Conservation (phyloP, 2,329 filamentous ascomycete genomes). For the Hypoxylon sp. region DNA sequence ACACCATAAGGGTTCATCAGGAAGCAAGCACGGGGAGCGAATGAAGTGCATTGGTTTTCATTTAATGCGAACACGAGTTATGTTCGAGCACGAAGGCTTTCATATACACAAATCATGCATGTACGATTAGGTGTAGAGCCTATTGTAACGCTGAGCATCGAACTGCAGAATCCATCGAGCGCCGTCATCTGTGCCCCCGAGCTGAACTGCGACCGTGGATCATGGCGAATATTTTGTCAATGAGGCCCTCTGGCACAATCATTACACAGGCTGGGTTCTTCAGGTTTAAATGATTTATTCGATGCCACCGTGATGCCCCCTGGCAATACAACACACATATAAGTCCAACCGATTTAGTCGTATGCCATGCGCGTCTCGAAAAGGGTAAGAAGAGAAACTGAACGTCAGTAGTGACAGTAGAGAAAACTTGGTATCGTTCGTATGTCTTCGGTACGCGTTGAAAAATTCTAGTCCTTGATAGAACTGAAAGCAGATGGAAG, state of each 20-base stretch:
- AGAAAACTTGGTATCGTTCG: conserved; percentile 25
- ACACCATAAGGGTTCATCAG: conserved; percentile 5
- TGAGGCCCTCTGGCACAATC: conserved; percentile 5
- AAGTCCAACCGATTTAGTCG: conserved; percentile 2
- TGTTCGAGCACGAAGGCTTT: conserved; percentile 25
- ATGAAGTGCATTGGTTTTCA: conserved; percentile 17
- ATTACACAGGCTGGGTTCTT: conserved; percentile 8
- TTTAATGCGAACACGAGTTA: conserved; percentile 25
- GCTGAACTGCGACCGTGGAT: conserved; percentile 8
- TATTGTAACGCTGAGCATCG: conserved; percentile 27
- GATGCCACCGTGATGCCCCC: conserved; percentile 11
- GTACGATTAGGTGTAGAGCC: conserved; percentile 24
- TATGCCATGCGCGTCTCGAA: conserved; percentile 10
- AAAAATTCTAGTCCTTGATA: conserved; percentile 18
- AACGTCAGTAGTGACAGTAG: conserved; percentile 36
- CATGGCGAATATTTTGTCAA: conserved; percentile 5
- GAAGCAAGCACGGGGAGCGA: background rate
- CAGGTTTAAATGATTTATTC: conserved; percentile 20
- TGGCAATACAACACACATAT: conserved; percentile 8
- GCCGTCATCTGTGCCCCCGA: conserved; percentile 9
- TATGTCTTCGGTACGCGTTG: conserved; percentile 11
- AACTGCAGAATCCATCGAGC: conserved; percentile 14
- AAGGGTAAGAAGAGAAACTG: background rate
- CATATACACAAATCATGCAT: conserved; percentile 35
- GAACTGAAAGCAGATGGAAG: conserved; percentile 17